Percentiles rank a stretch among this genome's conserved stretches.
Evolutionary conservation across 176 grass and related monocot genomes (phyloP).

Genomic region (Rhynchospora tenuis): DNA sequence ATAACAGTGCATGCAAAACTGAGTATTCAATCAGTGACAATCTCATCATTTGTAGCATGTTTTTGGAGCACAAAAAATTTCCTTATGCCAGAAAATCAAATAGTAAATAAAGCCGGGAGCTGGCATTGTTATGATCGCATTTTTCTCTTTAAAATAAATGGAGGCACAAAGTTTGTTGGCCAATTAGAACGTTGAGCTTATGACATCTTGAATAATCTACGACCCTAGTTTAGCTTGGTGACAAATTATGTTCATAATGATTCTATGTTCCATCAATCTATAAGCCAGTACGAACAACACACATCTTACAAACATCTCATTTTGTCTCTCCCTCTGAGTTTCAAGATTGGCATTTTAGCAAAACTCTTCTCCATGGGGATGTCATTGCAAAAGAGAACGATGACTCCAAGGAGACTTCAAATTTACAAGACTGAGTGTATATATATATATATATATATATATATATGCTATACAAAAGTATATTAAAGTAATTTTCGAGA

Average conservation of each 20-base stretch:
- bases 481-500: slow-evolving; percentile 13
- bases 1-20: too few relatives aligned
- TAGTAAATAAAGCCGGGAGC: background rate
- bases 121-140: too few relatives aligned
- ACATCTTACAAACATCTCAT: slow-evolving; percentile 6
- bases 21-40: background rate
- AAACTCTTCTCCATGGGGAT: slow-evolving; percentile 17
- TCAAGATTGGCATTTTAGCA: background rate
- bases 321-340: background rate
- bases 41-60: background rate
- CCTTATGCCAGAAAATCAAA: background rate
- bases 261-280: too few relatives aligned
- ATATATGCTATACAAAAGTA: slow-evolving; percentile 25
- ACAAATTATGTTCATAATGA: too few relatives aligned
- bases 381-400: background rate
- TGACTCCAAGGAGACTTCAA: background rate
- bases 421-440: slow-evolving; percentile 9
- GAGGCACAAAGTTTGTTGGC: background rate
- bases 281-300: background rate
- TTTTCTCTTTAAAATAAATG: background rate
- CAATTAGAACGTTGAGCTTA: background rate
- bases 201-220: background rate
- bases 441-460: slow-evolving; percentile 19
- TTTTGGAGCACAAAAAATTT: background rate
- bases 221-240: too few relatives aligned